phyloP scores from a whole-genome alignment of 495 filamentous ascomycete species.

The Penicillium atrosanguineum region DNA sequence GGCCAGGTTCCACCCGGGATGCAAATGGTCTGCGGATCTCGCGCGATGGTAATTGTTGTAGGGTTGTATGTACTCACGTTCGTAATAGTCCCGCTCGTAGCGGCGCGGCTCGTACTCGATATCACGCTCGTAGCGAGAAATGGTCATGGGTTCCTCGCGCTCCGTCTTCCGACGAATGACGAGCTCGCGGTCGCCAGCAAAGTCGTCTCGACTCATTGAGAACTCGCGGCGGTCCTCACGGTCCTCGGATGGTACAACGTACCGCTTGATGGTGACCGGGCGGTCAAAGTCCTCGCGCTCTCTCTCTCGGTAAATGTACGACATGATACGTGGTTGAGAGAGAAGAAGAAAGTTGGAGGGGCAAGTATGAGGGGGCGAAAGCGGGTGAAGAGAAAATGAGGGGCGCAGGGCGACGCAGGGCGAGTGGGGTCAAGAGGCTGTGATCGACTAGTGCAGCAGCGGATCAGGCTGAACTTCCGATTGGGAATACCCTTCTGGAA shows the following conservation, averaged over 20 bases:
- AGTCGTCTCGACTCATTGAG: conserved; percentile 38
- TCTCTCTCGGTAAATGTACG: conserved; percentile 43
- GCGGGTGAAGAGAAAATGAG: conserved; percentile 5
- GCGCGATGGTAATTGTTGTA: conserved; percentile 60
- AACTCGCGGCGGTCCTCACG: conserved; percentile 42
- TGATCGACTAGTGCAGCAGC: conserved; percentile 22
- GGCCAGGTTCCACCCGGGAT: conserved; percentile 45
- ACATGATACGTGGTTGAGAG: conserved; percentile 32
- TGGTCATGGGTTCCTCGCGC: conserved; percentile 37
- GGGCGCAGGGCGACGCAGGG: conserved; percentile 25
- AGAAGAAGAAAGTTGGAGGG: conserved; percentile 2
- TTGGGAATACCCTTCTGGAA: conserved; percentile 21
- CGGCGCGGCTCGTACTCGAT: conserved; percentile 38
- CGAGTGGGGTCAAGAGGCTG: conserved; percentile 7
- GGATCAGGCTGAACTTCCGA: conserved; percentile 13
- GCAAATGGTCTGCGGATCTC: conserved; percentile 65
- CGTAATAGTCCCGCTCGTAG: conserved; percentile 58
- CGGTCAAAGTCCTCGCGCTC: conserved; percentile 48
- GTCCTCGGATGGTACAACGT: conserved; percentile 46
- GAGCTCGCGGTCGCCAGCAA: conserved; percentile 40
- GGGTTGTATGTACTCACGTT: conserved; percentile 45
- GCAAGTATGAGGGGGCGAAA: conserved; percentile 3
- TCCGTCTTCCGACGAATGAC: conserved; percentile 51
- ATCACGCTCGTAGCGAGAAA: conserved; percentile 45
- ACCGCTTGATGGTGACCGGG: conserved; percentile 47